phyloP scores from a whole-genome alignment of 2,329 filamentous ascomycete species.

The Colletotrichum sp. region DNA sequence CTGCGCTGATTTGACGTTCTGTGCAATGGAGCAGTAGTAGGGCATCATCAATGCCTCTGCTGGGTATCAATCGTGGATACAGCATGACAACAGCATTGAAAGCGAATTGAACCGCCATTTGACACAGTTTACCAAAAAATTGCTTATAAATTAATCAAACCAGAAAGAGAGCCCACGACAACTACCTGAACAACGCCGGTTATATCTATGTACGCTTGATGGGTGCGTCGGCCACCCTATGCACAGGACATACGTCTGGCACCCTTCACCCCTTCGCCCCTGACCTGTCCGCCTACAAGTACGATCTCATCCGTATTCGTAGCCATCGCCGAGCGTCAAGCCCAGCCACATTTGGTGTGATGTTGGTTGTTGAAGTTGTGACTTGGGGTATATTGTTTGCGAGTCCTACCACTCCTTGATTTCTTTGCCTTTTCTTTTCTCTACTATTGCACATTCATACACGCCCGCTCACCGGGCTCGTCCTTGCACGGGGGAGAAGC shows the following conservation, averaged over 20 bases:
- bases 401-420: not conserved
- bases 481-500: not conserved
- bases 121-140: not conserved
- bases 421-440: not conserved
- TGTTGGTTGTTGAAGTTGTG: not conserved
- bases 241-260: not conserved
- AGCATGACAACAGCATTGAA: not conserved
- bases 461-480: not conserved
- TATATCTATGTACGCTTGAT: not conserved
- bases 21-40: not conserved
- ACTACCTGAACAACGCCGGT: not conserved
- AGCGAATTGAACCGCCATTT: not conserved
- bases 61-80: not conserved
- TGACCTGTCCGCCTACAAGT: not conserved
- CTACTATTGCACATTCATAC: not conserved
- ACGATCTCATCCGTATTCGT: not conserved
- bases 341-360: not conserved
- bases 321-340: not conserved
- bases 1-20: not conserved
- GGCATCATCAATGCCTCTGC: not conserved
- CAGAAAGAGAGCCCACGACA: not conserved
- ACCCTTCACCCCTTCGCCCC: not conserved
- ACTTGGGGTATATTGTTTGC: constrained; percentile 20
- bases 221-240: not conserved
- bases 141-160: not conserved